These are phyloP conservation scores for Fragaria iinumae DNA, from an alignment of 306 rosid genomes.

Conservation along the genomic window DNA sequence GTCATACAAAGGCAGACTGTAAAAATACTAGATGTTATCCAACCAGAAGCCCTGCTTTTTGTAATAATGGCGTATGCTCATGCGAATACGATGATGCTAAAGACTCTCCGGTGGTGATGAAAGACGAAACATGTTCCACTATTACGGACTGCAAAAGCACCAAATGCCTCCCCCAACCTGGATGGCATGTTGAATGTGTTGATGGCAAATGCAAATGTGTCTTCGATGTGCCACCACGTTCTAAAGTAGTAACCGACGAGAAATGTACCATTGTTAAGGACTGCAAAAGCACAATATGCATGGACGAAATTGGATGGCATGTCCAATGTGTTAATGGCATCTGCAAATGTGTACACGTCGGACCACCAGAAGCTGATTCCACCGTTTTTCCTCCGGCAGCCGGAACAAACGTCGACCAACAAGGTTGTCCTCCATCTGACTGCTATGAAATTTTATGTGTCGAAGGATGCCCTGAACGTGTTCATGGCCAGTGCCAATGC, in stretches of 20 bases:
- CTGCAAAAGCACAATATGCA: not conserved
- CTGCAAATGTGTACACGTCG: no score
- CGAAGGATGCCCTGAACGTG: not conserved
- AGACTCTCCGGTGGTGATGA: not conserved
- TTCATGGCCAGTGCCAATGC: not conserved
- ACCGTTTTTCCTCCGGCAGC: not conserved
- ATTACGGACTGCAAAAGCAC: not conserved
- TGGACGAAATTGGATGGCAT: not conserved
- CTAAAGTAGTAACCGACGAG: not conserved
- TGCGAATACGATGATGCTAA: not conserved
- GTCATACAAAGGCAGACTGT: no score
- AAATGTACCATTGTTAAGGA: not conserved
- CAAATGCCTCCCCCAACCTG: not conserved
- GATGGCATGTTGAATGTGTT: not conserved
- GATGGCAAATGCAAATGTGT: not conserved
- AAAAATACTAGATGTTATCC: not conserved
- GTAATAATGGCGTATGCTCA: not conserved
- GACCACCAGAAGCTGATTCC: not conserved
- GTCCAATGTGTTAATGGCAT: not conserved
- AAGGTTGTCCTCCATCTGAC: no score
- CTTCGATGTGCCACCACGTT: not conserved
- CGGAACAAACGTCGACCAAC: not conserved
- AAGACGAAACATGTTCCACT: not conserved
- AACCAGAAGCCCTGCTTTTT: not conserved
- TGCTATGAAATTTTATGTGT: no score